Percentiles rank a stretch among this genome's conserved stretches.
phyloP scores from a whole-genome alignment of 805 yeast species.

The Nakazawaea pomicola region DNA sequence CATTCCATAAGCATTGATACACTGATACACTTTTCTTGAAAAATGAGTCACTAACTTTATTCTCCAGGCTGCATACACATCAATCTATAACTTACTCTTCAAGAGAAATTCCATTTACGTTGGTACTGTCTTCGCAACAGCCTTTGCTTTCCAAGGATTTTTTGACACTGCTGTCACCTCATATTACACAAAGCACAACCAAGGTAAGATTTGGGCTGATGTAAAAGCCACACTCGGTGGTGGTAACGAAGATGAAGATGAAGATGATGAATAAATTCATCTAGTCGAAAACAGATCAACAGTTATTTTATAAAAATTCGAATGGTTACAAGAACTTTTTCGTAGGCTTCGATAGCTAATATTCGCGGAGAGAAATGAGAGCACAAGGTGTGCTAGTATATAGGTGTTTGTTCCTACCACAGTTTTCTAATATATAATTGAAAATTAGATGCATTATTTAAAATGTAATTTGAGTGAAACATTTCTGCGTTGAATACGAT shows the following conservation, averaged over 20 bases:
- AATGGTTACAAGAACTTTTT: too few species aligned
- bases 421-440: neutral
- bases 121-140: constrained; percentile 74
- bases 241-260: constrained; percentile 56
- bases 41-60: constrained; percentile 2
- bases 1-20: too few species aligned
- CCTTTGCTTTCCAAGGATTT: constrained; percentile 79
- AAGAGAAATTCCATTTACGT: constrained; percentile 91
- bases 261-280: constrained; percentile 38
- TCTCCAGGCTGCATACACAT: constrained; percentile 21
- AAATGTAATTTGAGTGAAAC: too few species aligned
- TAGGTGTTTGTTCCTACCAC: neutral
- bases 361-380: too few species aligned
- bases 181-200: constrained; percentile 76
- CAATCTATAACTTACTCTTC: constrained; percentile 62
- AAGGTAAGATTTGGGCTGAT: constrained; percentile 83
- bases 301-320: too few species aligned
- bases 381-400: neutral
- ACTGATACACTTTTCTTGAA: too few species aligned
- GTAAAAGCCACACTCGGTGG: constrained; percentile 57
- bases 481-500: too few species aligned
- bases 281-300: too few species aligned
- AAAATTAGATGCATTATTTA: too few species aligned
- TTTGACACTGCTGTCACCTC: constrained; percentile 63
- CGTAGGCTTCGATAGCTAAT: too few species aligned